Evolutionary conservation across 306 rosid genomes (phyloP).

Genomic region (Castanea mollissima): DNA sequence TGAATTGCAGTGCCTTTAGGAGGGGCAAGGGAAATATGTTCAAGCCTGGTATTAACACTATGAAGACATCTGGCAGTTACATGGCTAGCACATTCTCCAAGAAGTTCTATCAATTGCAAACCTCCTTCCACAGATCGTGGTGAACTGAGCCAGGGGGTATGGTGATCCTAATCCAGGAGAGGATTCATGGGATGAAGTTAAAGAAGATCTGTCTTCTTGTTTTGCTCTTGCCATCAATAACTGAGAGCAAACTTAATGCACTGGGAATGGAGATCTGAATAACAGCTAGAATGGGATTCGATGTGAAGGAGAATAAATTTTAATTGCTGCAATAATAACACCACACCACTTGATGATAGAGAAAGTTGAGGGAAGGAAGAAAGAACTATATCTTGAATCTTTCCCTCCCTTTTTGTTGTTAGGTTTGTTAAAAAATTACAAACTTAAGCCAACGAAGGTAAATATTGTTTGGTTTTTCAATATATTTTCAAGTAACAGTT

Average conservation of each 20-base stretch:
- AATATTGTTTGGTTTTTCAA: background rate
- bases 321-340: background rate
- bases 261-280: conserved; percentile 4
- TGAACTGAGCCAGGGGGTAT: conserved; percentile 56
- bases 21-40: conserved; percentile 67
- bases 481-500: too few species aligned
- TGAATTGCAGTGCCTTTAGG: conserved; percentile 73
- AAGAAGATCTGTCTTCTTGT: conserved; percentile 45
- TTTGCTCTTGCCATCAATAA: conserved; percentile 26
- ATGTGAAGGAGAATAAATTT: background rate
- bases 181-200: conserved; percentile 33
- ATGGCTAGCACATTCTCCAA: conserved; percentile 58
- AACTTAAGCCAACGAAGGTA: background rate
- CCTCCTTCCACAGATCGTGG: conserved; percentile 57
- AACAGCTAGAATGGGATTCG: conserved; percentile 2
- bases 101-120: conserved; percentile 51
- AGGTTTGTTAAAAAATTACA: background rate
- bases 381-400: too few species aligned
- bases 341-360: background rate
- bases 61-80: conserved; percentile 75
- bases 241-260: background rate
- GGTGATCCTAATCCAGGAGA: conserved; percentile 63
- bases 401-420: background rate
- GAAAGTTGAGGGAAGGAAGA: background rate
- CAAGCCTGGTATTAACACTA: conserved; percentile 65